Evolutionary conservation across 225 moss, liverwort and hornwort genomes (phyloP).

Genomic region (Rhytidiadelphus loreus): DNA sequence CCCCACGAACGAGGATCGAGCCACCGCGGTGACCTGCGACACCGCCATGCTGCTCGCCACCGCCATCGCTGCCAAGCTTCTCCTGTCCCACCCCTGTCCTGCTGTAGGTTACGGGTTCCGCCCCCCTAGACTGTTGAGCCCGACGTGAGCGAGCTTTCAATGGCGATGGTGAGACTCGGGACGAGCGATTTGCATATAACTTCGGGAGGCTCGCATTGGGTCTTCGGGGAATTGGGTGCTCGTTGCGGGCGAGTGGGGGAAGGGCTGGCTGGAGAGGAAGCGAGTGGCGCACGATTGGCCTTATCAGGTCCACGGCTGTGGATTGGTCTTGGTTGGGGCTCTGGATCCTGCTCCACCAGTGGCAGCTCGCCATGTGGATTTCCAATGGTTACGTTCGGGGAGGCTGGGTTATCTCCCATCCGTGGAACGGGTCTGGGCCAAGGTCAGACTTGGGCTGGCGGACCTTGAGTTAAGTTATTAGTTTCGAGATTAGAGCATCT

Average conservation of each 20-base stretch:
- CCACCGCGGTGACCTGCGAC: slow-evolving; percentile 61
- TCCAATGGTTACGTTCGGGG: neutral
- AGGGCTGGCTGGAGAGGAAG: neutral
- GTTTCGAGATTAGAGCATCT: too few species aligned
- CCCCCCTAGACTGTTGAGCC: neutral
- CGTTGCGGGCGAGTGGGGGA: too few species aligned
- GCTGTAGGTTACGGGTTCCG: neutral
- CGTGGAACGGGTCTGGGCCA: neutral
- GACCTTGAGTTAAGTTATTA: neutral
- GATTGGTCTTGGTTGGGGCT: slow-evolving; percentile 7
- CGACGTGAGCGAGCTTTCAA: neutral
- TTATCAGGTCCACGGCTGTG: slow-evolving; percentile 20
- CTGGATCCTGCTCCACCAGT: neutral
- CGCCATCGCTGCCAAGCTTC: slow-evolving; percentile 25
- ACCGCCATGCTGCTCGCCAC: slow-evolving; percentile 62
- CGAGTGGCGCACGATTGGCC: slow-evolving; percentile 30
- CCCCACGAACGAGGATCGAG: slow-evolving; percentile 43
- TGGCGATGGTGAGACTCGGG: neutral
- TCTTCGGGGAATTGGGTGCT: neutral
- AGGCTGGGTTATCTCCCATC: neutral
- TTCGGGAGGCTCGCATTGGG: neutral
- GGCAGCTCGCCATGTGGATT: slow-evolving; percentile 2
- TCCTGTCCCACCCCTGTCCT: neutral
- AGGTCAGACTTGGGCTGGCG: neutral
- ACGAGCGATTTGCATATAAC: neutral